phyloP scores from a whole-genome alignment of 495 filamentous ascomycete species.

The Neurospora pannonica region DNA sequence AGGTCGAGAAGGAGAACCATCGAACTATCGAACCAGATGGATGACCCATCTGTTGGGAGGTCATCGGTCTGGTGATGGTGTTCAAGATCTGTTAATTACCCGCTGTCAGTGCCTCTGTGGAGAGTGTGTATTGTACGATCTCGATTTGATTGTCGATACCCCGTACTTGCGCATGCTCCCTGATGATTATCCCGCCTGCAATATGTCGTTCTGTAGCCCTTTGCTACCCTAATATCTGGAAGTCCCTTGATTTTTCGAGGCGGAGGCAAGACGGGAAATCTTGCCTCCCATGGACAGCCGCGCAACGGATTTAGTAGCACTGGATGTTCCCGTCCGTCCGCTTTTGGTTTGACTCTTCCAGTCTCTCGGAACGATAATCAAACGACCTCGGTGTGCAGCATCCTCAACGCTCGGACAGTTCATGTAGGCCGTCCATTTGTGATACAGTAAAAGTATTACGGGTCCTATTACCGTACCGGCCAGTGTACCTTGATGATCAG shows the following conservation, averaged over 20 bases:
- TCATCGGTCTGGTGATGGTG: neutral
- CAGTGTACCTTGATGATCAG: neutral
- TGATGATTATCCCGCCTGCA: constrained; percentile 5
- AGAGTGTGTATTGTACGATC: neutral
- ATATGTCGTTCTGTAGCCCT: constrained; percentile 8
- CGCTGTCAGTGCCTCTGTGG: neutral
- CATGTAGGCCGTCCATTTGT: neutral
- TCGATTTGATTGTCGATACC: neutral
- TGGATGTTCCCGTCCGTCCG: neutral
- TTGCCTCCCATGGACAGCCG: neutral
- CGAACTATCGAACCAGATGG: neutral
- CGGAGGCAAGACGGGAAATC: neutral
- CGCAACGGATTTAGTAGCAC: neutral
- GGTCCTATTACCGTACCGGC: constrained; percentile 2
- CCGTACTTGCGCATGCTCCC: neutral
- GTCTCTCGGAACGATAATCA: constrained; percentile 22
- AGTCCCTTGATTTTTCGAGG: neutral
- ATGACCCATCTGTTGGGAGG: neutral
- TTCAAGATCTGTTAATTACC: neutral
- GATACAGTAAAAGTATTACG: neutral
- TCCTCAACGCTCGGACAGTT: neutral
- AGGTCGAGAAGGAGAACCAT: neutral
- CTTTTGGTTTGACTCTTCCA: constrained; percentile 11
- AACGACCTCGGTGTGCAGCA: constrained; percentile 4
- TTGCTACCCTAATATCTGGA: neutral